phyloP scores from a whole-genome alignment of 495 filamentous ascomycete genomes.

The Tuber umbilicatum region DNA sequence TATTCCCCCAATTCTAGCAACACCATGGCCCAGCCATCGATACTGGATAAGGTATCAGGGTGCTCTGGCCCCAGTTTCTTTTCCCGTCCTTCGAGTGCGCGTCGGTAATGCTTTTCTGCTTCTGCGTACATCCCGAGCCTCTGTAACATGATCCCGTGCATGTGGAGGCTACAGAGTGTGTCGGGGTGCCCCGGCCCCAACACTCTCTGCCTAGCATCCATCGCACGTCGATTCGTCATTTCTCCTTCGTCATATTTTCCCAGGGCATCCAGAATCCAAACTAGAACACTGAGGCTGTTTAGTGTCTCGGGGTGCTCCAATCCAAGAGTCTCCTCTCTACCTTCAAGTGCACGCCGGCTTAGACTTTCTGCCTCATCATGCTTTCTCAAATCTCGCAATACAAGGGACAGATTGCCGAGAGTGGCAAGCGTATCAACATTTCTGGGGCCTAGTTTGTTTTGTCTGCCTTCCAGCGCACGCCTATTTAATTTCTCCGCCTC shows the following conservation, averaged over 20 bases:
- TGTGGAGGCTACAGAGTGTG: neutral
- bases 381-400: slow-evolving; percentile 38
- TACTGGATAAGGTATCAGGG: slow-evolving; percentile 38
- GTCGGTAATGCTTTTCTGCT: slow-evolving; percentile 30
- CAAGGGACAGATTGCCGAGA: slow-evolving; percentile 39
- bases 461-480: slow-evolving; percentile 24
- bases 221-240: slow-evolving; percentile 19
- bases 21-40: slow-evolving; percentile 39
- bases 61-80: slow-evolving; percentile 40
- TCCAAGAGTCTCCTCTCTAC: slow-evolving; percentile 39
- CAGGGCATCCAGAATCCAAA: slow-evolving; percentile 15
- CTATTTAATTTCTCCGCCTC: slow-evolving; percentile 42
- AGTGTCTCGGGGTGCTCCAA: slow-evolving; percentile 38
- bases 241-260: slow-evolving; percentile 38
- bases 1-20: slow-evolving; percentile 41
- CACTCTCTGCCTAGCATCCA: slow-evolving; percentile 33
- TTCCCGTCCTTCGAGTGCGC: slow-evolving; percentile 34
- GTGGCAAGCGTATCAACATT: slow-evolving; percentile 41
- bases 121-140: slow-evolving; percentile 41
- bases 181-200: slow-evolving; percentile 18
- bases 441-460: slow-evolving; percentile 36
- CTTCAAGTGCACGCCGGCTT: slow-evolving; percentile 33
- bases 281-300: slow-evolving; percentile 36
- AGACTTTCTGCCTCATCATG: slow-evolving; percentile 44
- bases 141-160: neutral